Evolutionary conservation across 495 filamentous ascomycete species (phyloP).

Genomic region (Daldinia childiae): DNA sequence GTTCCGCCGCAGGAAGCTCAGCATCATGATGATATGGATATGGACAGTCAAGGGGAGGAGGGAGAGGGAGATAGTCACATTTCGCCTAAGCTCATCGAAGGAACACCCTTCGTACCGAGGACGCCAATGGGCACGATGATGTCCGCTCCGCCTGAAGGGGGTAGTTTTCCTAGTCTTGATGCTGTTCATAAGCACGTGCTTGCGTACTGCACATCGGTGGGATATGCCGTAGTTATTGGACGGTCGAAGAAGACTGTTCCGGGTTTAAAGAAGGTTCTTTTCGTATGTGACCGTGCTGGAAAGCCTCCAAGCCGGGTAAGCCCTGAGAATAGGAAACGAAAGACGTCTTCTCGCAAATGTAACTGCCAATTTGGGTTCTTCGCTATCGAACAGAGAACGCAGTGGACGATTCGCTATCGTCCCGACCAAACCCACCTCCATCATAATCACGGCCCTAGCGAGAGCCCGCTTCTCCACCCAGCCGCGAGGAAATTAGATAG

Average conservation of each 20-base stretch:
- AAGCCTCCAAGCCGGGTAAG: constrained; percentile 62
- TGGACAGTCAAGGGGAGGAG: constrained; percentile 51
- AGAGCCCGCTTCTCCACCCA: constrained; percentile 64
- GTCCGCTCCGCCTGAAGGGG: constrained; percentile 64
- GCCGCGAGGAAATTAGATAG: constrained; percentile 66
- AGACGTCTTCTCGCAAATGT: constrained; percentile 66
- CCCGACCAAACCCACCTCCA: constrained; percentile 59
- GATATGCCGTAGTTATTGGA: constrained; percentile 67
- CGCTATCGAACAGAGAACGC: constrained; percentile 64
- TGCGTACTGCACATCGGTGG: constrained; percentile 63
- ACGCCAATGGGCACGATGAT: constrained; percentile 59
- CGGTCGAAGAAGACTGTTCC: constrained; percentile 66
- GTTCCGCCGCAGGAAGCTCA: constrained; percentile 48
- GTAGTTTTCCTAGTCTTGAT: constrained; percentile 63
- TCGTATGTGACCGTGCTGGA: constrained; percentile 66
- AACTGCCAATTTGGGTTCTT: constrained; percentile 68
- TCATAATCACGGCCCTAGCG: constrained; percentile 66
- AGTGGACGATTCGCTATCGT: constrained; percentile 65
- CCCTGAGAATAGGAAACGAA: constrained; percentile 63
- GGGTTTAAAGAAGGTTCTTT: constrained; percentile 66
- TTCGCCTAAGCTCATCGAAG: constrained; percentile 56
- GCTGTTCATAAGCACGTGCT: constrained; percentile 63
- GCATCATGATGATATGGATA: constrained; percentile 57
- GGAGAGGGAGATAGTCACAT: constrained; percentile 52
- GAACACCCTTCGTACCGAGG: constrained; percentile 54